Percentiles rank a stretch among this genome's conserved stretches.
Conservation (phyloP, 2,329 filamentous ascomycete genomes). For the Diaporthe sp. region DNA sequence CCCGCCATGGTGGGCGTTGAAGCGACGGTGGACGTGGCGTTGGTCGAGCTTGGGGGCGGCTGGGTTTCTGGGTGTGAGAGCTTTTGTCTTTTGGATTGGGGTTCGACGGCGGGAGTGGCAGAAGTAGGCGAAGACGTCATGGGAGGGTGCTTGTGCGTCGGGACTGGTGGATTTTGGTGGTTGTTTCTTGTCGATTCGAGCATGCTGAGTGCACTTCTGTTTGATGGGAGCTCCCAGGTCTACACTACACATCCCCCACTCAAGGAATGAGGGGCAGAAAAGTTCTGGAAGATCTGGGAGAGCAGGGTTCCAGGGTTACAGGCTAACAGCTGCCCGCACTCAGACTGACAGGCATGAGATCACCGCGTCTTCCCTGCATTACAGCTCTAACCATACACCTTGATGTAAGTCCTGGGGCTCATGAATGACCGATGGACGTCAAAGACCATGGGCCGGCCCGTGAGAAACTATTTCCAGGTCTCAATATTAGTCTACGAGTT, state of each 20-base stretch:
- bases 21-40: neutral
- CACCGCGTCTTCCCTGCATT: neutral
- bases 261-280: constrained; percentile 11
- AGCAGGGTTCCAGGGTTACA: constrained; percentile 19
- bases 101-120: neutral
- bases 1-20: constrained; percentile 22
- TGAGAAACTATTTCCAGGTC: neutral
- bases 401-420: neutral
- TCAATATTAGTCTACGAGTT: neutral
- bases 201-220: neutral
- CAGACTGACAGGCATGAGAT: neutral
- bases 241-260: neutral
- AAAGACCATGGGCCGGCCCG: neutral
- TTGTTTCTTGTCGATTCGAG: neutral
- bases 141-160: neutral
- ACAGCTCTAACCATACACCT: neutral
- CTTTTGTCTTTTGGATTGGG: neutral
- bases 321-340: neutral
- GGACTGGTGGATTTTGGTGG: neutral
- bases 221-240: neutral
- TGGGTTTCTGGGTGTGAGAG: neutral
- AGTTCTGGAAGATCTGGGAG: constrained; percentile 14
- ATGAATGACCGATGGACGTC: neutral
- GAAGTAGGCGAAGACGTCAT: neutral
- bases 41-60: neutral